phyloP scores from a whole-genome alignment of 2,329 filamentous ascomycete genomes.

The Nemania diffusa region DNA sequence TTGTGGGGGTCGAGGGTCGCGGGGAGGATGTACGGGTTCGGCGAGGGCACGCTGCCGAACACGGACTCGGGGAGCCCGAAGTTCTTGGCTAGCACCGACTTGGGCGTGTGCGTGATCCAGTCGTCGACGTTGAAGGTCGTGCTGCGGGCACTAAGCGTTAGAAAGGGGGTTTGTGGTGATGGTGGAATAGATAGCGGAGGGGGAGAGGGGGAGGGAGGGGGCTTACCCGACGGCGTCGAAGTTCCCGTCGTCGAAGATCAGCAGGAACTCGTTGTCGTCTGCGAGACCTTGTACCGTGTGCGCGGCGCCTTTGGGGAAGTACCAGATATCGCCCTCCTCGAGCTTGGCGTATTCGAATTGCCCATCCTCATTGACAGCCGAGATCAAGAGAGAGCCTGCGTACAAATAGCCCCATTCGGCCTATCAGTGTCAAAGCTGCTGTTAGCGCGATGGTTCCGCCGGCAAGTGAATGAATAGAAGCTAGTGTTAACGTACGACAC shows the following conservation, averaged over 20 bases:
- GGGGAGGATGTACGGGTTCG: slow-evolving; percentile 71
- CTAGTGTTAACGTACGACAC: slow-evolving; percentile 60
- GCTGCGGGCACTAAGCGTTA: slow-evolving; percentile 49
- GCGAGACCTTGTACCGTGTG: slow-evolving; percentile 73
- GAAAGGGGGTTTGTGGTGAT: not conserved
- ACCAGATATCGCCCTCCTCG: slow-evolving; percentile 73
- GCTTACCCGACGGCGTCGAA: slow-evolving; percentile 69
- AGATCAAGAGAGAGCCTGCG: slow-evolving; percentile 65
- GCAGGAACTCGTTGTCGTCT: slow-evolving; percentile 74
- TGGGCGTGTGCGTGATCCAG: slow-evolving; percentile 75
- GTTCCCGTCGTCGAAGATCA: slow-evolving; percentile 73
- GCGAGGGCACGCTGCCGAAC: slow-evolving; percentile 66
- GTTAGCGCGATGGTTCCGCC: not conserved
- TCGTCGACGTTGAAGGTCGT: slow-evolving; percentile 78
- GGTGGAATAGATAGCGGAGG: not conserved
- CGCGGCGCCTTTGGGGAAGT: slow-evolving; percentile 72
- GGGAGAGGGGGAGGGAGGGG: not conserved
- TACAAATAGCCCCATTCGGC: slow-evolving; percentile 74
- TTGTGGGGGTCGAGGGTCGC: slow-evolving; percentile 61
- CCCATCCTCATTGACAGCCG: slow-evolving; percentile 71
- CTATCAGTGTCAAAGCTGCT: slow-evolving; percentile 47
- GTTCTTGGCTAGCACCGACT: slow-evolving; percentile 72
- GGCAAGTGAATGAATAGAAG: not conserved
- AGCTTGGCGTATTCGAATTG: slow-evolving; percentile 65
- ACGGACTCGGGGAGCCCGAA: slow-evolving; percentile 70